phyloP scores from a whole-genome alignment of 257 asterid species.

The Solanum dulcamara region DNA sequence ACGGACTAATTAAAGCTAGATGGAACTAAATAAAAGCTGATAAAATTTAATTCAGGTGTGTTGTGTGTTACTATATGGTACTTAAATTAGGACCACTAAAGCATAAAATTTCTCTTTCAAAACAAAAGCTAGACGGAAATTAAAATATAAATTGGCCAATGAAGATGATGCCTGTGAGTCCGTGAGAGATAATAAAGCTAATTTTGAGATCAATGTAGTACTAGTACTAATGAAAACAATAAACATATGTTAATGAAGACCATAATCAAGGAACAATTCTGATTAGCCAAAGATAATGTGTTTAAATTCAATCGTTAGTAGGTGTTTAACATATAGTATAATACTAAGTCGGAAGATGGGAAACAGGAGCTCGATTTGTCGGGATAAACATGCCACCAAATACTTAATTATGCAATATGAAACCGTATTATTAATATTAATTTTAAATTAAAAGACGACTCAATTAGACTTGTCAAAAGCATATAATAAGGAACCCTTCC shows the following conservation, averaged over 20 bases:
- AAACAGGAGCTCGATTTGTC: not conserved
- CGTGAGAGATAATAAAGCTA: not conserved
- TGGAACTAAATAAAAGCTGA: not conserved
- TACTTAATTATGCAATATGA: not conserved
- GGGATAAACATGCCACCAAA: slow-evolving; percentile 2
- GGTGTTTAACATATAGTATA: not conserved
- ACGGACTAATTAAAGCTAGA: not conserved
- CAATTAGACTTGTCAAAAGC: not conserved
- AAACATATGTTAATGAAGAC: not conserved
- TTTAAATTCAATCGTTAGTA: not conserved
- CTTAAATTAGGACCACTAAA: not conserved
- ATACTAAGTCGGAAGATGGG: not conserved
- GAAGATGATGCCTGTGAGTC: not conserved
- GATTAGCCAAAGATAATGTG: not conserved
- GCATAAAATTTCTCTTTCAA: not conserved
- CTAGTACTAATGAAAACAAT: not conserved
- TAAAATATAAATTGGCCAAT: not conserved
- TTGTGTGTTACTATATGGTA: not conserved
- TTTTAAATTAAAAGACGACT: not conserved
- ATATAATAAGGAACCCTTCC: not conserved
- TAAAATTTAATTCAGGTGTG: not conserved
- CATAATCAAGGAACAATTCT: not conserved
- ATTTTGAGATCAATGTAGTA: not conserved
- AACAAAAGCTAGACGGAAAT: not conserved
- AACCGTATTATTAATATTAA: not conserved